Base-by-base conservation (phyloP, 768 basidiomycete genomes). In the Ramaria sp. region DNA sequence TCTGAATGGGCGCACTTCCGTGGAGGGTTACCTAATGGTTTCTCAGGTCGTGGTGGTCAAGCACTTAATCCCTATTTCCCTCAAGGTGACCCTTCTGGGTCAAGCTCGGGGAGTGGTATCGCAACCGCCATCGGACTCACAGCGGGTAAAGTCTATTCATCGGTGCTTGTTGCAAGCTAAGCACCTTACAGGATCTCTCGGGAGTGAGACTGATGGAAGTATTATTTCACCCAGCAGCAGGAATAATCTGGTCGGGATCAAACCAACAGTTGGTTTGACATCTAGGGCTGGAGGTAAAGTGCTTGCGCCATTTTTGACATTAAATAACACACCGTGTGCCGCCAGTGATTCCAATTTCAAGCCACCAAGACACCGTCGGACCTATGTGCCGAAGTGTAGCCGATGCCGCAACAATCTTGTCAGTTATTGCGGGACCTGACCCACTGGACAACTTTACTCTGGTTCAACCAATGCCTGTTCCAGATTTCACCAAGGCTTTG, bases 251-350 rank as follows among this genome's bases (percentile, higher is more conserved):
- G n/a, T n/a, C n/a, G n/a, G n/a, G n/a, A n/a, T n/a, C n/a, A n/a
- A n/a, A n/a, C 78, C 81, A 0, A 82, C 77, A 2, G 71, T 82
- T 8, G 81, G 81, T 0, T 63, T 80, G 32, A 79, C 78, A 3
- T 81, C 79, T 4, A 70, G 78, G 13, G 76, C 78, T 15, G 81
- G 79, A 63, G 80, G 81, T 76, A 55, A 41, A n/a, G 20, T 3
- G 30, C 38, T 18, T 45, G 25, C 18, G 28, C 10, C 24, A 34
- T 5, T 12, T 42, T 20, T 20, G 8, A 27, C n/a, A 22, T 13
- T n/a, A 16, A 5, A 47, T 27, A 18, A n/a, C n/a, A 16, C 27
- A 45, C 12, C 41, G 20, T 16, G n/a, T 30, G 20, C 22, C 37
- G 32, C 6, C n/a, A n/a, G n/a, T n/a, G n/a, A n/a, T n/a, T n/a